These are phyloP conservation scores for Acer yangbiense DNA, from an alignment of 345 rosid species.

Conservation along the genomic window DNA sequence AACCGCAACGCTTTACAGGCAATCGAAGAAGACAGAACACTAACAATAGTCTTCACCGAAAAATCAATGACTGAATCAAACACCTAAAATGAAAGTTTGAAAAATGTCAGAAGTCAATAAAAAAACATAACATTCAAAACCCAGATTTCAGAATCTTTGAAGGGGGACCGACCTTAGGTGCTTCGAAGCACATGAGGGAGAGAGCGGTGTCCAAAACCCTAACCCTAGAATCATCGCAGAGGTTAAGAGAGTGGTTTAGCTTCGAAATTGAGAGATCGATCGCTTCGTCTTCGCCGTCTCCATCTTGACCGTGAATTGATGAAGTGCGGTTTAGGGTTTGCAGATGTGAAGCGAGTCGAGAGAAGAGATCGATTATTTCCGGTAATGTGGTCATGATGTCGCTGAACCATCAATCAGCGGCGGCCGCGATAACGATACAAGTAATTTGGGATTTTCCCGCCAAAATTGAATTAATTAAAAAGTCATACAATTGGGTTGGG, in stretches of 20 bases:
- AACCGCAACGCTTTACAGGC: constrained; percentile 38
- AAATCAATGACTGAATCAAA: constrained; percentile 56
- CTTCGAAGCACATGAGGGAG: constrained; percentile 71
- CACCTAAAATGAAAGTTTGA: constrained; percentile 39
- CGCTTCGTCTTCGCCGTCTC: constrained; percentile 28
- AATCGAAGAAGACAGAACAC: constrained; percentile 55
- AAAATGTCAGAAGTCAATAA: neutral
- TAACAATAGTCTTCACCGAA: constrained; percentile 54
- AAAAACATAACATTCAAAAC: neutral
- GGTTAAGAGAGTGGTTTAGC: constrained; percentile 59
- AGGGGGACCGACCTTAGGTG: constrained; percentile 52
- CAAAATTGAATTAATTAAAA: neutral
- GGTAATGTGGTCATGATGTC: constrained; percentile 23
- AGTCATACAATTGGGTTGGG: neutral
- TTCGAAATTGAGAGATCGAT: constrained; percentile 51
- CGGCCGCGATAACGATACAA: no score
- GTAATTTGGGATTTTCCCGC: constrained; percentile 16
- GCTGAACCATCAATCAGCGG: neutral
- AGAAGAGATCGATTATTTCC: constrained; percentile 48
- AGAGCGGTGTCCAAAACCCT: constrained; percentile 64
- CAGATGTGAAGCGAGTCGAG: constrained; percentile 46
- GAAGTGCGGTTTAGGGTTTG: constrained; percentile 12
- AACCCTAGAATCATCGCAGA: constrained; percentile 40
- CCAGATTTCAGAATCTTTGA: neutral
- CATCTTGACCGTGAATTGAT: neutral